Percentiles rank a stretch among this genome's conserved stretches.
Evolutionary conservation across 1,139 yeast genomes (phyloP).

Genomic region (Geotrichum macrosporum): DNA sequence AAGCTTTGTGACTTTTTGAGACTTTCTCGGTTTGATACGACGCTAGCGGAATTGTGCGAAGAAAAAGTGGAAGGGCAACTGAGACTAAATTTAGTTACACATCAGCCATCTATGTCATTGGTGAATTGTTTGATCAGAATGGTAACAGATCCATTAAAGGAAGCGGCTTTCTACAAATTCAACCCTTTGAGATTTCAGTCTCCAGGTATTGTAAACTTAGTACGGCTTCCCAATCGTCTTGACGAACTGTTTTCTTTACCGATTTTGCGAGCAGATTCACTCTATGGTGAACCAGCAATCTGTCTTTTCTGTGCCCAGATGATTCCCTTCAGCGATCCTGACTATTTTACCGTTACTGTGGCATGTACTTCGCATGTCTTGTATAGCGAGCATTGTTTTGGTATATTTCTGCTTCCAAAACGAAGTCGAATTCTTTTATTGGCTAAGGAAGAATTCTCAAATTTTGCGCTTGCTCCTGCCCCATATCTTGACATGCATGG

Average conservation of each 20-base stretch:
- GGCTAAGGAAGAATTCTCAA: conserved; percentile 54
- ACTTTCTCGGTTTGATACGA: conserved; percentile 39
- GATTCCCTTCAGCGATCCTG: too few species aligned
- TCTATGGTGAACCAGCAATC: conserved; percentile 64
- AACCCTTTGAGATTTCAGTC: conserved; percentile 43
- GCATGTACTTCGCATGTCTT: too few species aligned
- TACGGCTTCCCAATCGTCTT: conserved; percentile 58
- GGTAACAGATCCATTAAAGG: too few species aligned
- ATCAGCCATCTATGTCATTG: neutral
- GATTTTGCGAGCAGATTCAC: conserved; percentile 30
- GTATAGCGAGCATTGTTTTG: too few species aligned
- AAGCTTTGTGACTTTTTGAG: conserved; percentile 51
- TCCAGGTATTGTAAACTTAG: conserved; percentile 60
- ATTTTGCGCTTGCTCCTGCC: conserved; percentile 76
- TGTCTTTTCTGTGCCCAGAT: conserved; percentile 78
- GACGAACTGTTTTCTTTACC: conserved; percentile 54
- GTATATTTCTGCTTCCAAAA: conserved; percentile 73
- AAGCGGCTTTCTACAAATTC: too few species aligned
- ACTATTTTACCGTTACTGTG: too few species aligned
- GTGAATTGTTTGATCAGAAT: neutral
- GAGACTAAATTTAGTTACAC: neutral
- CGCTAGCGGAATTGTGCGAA: neutral
- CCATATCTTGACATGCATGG: conserved; percentile 88
- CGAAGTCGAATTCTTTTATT: conserved; percentile 63
- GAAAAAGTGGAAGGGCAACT: neutral